Base-by-base conservation (phyloP, 345 rosid species). In the Melastoma malabathricum region DNA sequence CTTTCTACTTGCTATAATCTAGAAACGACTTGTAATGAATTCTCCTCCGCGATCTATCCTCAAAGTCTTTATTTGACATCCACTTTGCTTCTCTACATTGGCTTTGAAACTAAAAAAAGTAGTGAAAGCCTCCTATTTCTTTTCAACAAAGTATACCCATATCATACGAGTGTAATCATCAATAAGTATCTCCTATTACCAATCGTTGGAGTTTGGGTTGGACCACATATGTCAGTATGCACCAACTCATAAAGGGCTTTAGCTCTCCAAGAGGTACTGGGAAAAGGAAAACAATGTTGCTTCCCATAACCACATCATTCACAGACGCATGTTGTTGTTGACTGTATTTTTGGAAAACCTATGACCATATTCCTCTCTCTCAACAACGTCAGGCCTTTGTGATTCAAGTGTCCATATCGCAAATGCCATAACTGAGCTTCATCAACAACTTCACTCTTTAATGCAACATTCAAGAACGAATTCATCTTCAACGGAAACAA, bases 311-410 rank as follows among this genome's bases (percentile, higher is more conserved):
- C 38, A 1, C 38, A 29, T 17, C 18, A 19, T 54, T 48, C 31
- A 16, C 51, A 14, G 15, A 25, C 44, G 59, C n/a, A 52, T 47
- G 46, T 15, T 29, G 5, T 29, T 29, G 38, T 29, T 29, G 38
- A 29, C 9, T 29, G 38, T 5, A 29, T 29, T 5, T 6, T 5
- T 5, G 38, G 38, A 29, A 29, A 10, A 5, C 38, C 9, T 5
- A 29, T 10, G 1, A 29, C 38, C 38, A 29, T 29, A 10, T 29
- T 6, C 38, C 9, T 29, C 38, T 29, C 8, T 29, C 9, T 29
- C 75, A 67, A 43, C 60, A 48, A 48, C 23, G 29, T n/a, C 14
- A 10, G 15, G 9, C 20, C 9, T 1, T 29, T 29, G 1, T 29
- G 38, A 29, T 29, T 29, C 38, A 29, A 29, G 9, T 29, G 38